phyloP scores from a whole-genome alignment of 2,329 filamentous ascomycete species.

The Calonectria hongkongensis region DNA sequence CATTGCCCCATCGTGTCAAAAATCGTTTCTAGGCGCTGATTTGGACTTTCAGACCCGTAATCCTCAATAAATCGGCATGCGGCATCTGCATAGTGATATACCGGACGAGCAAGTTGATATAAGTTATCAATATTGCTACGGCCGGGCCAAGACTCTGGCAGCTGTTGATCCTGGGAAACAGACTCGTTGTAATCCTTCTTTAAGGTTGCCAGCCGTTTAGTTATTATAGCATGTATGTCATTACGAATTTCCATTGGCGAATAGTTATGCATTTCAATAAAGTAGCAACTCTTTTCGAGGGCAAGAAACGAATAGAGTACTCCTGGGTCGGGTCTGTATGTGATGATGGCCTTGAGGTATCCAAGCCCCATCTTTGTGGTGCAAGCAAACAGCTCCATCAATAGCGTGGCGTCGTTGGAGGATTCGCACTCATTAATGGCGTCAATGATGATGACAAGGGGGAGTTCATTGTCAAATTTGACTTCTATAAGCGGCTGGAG shows the following conservation, averaged over 20 bases:
- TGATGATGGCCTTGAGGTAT: no score
- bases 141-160: background rate
- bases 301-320: no score
- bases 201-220: background rate
- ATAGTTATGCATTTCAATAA: background rate
- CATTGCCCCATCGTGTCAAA: background rate
- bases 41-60: background rate
- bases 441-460: background rate
- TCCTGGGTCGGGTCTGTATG: no score
- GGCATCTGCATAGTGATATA: background rate
- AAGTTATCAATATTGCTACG: background rate
- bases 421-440: background rate
- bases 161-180: no score
- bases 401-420: background rate
- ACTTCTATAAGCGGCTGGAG: background rate
- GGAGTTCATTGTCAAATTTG: background rate
- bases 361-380: background rate
- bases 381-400: background rate
- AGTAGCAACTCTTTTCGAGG: background rate
- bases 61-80: background rate
- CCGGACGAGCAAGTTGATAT: background rate
- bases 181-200: background rate
- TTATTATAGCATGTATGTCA: background rate
- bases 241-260: background rate
- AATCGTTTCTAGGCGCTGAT: background rate